A percentile compares a stretch with the other conserved stretches of the same genome.
These are phyloP conservation scores for Gaultheria prostrata DNA, from an alignment of 148 eudicot species.

Conservation along the genomic window DNA sequence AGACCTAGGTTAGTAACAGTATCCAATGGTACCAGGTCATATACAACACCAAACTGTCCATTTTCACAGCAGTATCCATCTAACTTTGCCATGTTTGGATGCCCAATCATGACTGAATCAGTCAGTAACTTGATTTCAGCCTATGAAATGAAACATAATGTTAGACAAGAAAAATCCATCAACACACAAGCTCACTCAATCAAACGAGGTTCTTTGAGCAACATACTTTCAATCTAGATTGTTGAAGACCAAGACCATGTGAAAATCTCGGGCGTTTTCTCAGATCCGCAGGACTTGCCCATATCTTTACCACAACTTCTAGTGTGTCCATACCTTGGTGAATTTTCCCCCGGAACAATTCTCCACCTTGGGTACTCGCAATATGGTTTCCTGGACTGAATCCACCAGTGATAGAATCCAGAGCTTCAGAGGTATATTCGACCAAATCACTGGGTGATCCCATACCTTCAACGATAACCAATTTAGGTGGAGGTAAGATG, in stretches of 20 bases:
- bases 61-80: slow-evolving; percentile 4
- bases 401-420: slow-evolving; percentile 7
- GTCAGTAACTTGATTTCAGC: background rate
- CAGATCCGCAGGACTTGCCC: background rate
- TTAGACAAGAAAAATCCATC: background rate
- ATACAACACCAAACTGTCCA: slow-evolving; percentile 4
- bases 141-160: background rate
- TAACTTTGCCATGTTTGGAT: slow-evolving; percentile 8
- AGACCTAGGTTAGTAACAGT: background rate
- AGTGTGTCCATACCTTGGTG: background rate
- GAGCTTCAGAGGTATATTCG: background rate
- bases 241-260: background rate
- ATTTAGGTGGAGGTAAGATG: background rate
- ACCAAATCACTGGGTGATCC: background rate
- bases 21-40: background rate
- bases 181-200: background rate
- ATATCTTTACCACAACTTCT: slow-evolving; percentile 9
- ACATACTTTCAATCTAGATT: background rate
- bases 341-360: slow-evolving; percentile 11
- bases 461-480: background rate
- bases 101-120: background rate
- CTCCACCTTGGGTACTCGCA: slow-evolving; percentile 1
- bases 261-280: no score
- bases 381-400: background rate
- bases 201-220: background rate